These are phyloP conservation scores for Teratosphaeria zuluensis DNA, from an alignment of 2,329 filamentous ascomycete species.

Conservation along the genomic window DNA sequence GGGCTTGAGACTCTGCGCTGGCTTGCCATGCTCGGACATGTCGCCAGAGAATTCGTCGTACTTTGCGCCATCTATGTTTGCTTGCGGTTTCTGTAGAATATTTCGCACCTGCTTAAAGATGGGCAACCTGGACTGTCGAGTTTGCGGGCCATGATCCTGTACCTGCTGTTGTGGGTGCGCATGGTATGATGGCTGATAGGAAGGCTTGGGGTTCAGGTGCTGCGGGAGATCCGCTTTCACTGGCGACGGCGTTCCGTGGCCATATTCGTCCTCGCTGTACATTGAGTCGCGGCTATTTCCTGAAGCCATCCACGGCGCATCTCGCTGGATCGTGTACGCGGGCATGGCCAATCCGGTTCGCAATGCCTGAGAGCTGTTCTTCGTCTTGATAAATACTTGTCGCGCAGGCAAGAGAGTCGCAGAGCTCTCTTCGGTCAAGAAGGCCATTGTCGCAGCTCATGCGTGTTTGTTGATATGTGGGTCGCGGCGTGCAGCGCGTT, in stretches of 20 bases:
- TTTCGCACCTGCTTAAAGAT: constrained; percentile 26
- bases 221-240: neutral
- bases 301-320: constrained; percentile 16
- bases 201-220: neutral
- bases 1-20: constrained; percentile 9
- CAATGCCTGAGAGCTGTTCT: constrained; percentile 6
- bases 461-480: neutral
- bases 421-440: constrained; percentile 4
- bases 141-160: constrained; percentile 15
- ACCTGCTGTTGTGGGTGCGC: constrained; percentile 14
- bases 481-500: neutral
- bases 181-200: constrained; percentile 9
- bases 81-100: constrained; percentile 22
- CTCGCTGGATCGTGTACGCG: constrained; percentile 26
- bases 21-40: constrained; percentile 7
- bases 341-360: constrained; percentile 24
- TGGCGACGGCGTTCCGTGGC: neutral
- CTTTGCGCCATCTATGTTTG: constrained; percentile 9
- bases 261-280: constrained; percentile 22
- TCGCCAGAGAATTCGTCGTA: constrained; percentile 14
- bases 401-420: constrained; percentile 4
- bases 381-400: constrained; percentile 8
- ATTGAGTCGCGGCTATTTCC: neutral
- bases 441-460: constrained; percentile 1
- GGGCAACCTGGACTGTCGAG: constrained; percentile 17